These are phyloP conservation scores for Raffaelea albimanens DNA, from an alignment of 2,329 filamentous ascomycete genomes.

Conservation along the genomic window DNA sequence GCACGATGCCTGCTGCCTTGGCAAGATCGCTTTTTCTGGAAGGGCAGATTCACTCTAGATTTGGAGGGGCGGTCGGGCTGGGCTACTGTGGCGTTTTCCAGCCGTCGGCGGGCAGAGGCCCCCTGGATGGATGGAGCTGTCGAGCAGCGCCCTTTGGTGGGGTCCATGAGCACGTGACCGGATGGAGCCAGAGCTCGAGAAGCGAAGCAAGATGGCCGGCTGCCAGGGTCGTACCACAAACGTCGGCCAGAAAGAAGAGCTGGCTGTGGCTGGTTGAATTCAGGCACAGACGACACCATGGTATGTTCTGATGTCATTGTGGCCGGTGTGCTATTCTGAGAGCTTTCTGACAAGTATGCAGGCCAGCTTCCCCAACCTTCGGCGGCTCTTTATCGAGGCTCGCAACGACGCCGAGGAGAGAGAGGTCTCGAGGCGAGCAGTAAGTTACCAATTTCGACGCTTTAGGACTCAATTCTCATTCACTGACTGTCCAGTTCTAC, in stretches of 20 bases:
- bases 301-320: neutral
- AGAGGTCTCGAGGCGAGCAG: conserved; percentile 85
- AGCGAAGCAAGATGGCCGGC: neutral
- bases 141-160: neutral
- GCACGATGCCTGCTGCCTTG: neutral
- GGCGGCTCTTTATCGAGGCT: conserved; percentile 90
- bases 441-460: too few relatives aligned
- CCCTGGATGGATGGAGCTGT: neutral
- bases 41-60: too few relatives aligned
- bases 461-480: too few relatives aligned
- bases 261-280: neutral
- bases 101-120: neutral
- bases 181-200: neutral
- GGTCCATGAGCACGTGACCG: too few relatives aligned
- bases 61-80: neutral
- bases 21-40: too few relatives aligned
- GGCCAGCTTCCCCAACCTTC: conserved; percentile 85
- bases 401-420: conserved; percentile 89
- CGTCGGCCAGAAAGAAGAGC: neutral
- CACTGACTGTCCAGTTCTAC: conserved; percentile 62
- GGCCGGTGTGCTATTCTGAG: too few relatives aligned
- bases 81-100: neutral
- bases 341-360: conserved; percentile 23
- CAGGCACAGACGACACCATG: neutral
- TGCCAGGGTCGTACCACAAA: too few relatives aligned